A percentile compares a stretch with the other conserved stretches of the same genome.
These are phyloP conservation scores for Scleromitrula shiraiana DNA, from an alignment of 2,329 filamentous ascomycete genomes.

Conservation along the genomic window DNA sequence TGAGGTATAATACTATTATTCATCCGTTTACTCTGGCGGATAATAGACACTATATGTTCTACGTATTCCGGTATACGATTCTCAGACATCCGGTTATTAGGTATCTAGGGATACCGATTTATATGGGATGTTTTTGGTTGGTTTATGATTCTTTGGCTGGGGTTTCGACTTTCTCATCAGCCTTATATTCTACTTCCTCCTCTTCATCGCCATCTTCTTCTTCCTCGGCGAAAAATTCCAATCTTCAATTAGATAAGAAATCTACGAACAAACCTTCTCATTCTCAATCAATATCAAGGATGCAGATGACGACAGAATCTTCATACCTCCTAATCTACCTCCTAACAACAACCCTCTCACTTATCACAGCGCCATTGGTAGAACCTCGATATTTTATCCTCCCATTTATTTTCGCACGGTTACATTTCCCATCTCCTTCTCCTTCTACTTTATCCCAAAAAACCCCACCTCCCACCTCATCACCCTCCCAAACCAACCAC, in stretches of 20 bases:
- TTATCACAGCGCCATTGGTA: conserved; percentile 84
- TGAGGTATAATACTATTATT: conserved; percentile 83
- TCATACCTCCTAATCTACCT: conserved; percentile 53
- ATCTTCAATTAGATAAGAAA: too few relatives aligned
- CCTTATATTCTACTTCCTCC: conserved; percentile 4
- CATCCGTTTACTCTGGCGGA: conserved; percentile 95
- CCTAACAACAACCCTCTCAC: conserved; percentile 63
- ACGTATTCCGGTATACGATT: conserved; percentile 81
- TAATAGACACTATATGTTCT: conserved; percentile 96
- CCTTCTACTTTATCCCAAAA: too few relatives aligned
- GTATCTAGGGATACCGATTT: conserved; percentile 61
- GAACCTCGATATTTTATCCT: conserved; percentile 95
- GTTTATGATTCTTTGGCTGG: conserved; percentile 56
- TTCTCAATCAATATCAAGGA: too few relatives aligned
- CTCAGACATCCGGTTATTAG: conserved; percentile 54
- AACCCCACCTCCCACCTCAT: conserved; percentile 10
- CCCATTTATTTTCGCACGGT: conserved; percentile 86
- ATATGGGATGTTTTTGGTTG: conserved; percentile 62
- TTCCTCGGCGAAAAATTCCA: too few relatives aligned
- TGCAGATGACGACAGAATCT: conserved; percentile 31
- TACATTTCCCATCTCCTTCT: conserved; percentile 67
- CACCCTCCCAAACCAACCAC: conserved; percentile 27
- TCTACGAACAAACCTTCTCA: too few relatives aligned
- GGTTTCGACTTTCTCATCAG: conserved; percentile 13
- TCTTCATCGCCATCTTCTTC: neutral